Conservation (phyloP, 164 flowering plant species). For the Macadamia integrifolia region DNA sequence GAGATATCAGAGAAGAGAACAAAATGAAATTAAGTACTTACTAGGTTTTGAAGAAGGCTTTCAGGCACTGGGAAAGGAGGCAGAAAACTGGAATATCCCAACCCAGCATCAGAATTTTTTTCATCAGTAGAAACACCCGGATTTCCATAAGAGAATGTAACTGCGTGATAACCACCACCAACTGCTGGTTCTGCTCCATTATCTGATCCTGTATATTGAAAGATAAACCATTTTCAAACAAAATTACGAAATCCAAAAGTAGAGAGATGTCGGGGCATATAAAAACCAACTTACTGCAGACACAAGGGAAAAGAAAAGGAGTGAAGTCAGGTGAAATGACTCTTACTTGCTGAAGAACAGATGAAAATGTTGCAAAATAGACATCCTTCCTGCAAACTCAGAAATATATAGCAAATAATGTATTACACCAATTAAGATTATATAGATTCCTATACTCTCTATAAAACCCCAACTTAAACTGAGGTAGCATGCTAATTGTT, state of each 20-base stretch:
- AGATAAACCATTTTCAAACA: constrained; percentile 15
- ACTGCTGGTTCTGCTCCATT: constrained; percentile 21
- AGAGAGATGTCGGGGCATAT: not conserved
- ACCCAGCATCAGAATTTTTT: constrained; percentile 31
- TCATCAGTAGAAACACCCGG: constrained; percentile 31
- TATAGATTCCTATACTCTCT: constrained; percentile 3
- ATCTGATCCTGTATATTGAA: constrained; percentile 32
- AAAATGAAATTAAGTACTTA: constrained; percentile 33
- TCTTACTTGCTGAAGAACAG: constrained; percentile 55
- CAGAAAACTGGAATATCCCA: constrained; percentile 34
- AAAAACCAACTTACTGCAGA: constrained; percentile 8
- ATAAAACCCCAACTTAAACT: not conserved
- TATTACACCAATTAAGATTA: constrained; percentile 8
- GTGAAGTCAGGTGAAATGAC: constrained; percentile 20
- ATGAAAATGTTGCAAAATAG: constrained; percentile 44
- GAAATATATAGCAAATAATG: constrained; percentile 25
- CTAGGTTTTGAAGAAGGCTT: constrained; percentile 54
- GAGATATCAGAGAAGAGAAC: not conserved
- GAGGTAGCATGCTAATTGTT: not conserved
- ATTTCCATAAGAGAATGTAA: constrained; percentile 73
- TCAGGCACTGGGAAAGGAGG: constrained; percentile 92
- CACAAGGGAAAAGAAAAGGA: constrained; percentile 5
- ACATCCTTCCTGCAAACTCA: constrained; percentile 54
- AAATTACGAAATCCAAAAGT: not conserved
- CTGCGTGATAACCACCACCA: constrained; percentile 44